Evolutionary conservation across 257 asterid species (phyloP).

Genomic region (Solanum sitiens): DNA sequence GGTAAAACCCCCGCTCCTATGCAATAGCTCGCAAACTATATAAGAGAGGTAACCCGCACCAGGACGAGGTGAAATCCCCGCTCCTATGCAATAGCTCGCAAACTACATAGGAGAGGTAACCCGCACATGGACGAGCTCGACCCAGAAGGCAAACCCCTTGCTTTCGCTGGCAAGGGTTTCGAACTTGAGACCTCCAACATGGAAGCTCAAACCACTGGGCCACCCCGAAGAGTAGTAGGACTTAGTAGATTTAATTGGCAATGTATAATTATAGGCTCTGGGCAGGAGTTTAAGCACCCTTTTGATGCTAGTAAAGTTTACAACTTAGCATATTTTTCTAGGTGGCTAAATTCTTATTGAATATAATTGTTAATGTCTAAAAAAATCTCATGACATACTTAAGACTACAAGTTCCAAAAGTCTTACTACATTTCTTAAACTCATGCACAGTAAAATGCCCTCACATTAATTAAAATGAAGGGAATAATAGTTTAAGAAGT

Average conservation of each 20-base stretch:
- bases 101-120: no score
- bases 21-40: no score
- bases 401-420: not conserved
- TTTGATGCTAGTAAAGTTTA: not conserved
- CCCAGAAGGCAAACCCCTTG: no score
- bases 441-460: not conserved
- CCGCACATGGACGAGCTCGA: no score
- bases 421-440: not conserved
- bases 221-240: not conserved
- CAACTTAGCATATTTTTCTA: not conserved
- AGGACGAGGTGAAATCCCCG: no score
- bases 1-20: no score
- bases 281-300: not conserved
- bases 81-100: no score
- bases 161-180: no score
- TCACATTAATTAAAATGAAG: not conserved
- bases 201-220: no score
- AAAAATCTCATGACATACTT: not conserved
- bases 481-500: not conserved
- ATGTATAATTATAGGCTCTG: not conserved
- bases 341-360: not conserved
- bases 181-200: no score
- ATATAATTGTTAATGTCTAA: not conserved
- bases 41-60: no score
- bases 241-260: not conserved